Conservation (phyloP, 306 rosid species). For the Malus sylvestris region DNA sequence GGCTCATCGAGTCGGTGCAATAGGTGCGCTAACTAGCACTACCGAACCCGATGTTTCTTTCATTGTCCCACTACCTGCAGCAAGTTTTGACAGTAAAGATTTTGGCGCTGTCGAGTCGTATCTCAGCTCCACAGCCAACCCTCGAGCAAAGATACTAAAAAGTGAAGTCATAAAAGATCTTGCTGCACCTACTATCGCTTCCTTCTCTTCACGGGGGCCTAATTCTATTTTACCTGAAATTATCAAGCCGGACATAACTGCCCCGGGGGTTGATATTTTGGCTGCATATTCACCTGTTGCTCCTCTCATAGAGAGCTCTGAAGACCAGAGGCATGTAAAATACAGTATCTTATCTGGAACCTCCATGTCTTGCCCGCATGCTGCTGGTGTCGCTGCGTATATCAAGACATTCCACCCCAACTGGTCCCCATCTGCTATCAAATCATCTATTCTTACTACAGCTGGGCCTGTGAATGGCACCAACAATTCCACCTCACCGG, state of each 20-base stretch:
- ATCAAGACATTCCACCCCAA: neutral
- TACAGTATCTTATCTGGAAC: conserved; percentile 35
- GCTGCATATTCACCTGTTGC: conserved; percentile 20
- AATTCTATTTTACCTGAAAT: conserved; percentile 12
- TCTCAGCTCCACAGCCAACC: neutral
- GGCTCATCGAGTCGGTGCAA: neutral
- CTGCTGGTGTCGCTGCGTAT: conserved; percentile 23
- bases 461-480: neutral
- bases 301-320: neutral
- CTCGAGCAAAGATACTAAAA: conserved; percentile 19
- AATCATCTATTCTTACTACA: conserved; percentile 13
- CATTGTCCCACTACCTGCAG: neutral
- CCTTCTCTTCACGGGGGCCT: conserved; percentile 12
- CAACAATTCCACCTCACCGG: neutral
- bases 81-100: neutral
- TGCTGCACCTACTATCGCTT: conserved; percentile 27
- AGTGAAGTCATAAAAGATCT: conserved; percentile 13
- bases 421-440: conserved; percentile 21
- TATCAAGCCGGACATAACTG: conserved; percentile 35
- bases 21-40: neutral
- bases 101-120: neutral
- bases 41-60: neutral
- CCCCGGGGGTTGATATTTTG: conserved; percentile 32
- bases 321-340: conserved; percentile 7
- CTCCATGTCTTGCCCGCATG: conserved; percentile 42